Evolutionary conservation across 306 rosid species (phyloP).

Genomic region (Vicia sativa): DNA sequence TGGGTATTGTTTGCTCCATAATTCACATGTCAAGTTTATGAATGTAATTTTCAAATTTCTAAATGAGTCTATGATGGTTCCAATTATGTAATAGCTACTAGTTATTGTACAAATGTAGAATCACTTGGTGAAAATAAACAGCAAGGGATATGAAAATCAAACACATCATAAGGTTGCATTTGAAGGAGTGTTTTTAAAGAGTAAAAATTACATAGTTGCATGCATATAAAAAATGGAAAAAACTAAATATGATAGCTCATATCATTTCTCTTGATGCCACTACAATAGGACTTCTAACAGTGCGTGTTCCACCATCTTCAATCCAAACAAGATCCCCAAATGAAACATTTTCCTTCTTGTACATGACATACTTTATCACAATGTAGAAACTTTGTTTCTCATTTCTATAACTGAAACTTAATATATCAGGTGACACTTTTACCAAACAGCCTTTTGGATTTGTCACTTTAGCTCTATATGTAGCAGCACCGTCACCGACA

Average conservation of each 20-base stretch:
- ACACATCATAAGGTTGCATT: not conserved
- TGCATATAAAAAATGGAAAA: not conserved
- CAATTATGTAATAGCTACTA: not conserved
- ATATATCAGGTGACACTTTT: constrained; percentile 38
- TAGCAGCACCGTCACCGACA: constrained; percentile 50
- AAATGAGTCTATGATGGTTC: not conserved
- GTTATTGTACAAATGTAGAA: not conserved
- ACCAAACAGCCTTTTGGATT: constrained; percentile 40
- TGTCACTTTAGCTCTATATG: constrained; percentile 44
- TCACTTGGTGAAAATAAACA: not conserved
- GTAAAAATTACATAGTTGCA: not conserved
- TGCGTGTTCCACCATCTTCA: constrained; percentile 34
- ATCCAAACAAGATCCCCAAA: constrained; percentile 44
- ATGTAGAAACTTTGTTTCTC: constrained; percentile 47
- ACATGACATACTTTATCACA: not conserved
- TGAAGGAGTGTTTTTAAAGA: not conserved
- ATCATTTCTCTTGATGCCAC: constrained; percentile 33
- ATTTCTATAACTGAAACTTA: constrained; percentile 38
- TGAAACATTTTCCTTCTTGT: constrained; percentile 2
- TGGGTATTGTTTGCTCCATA: not conserved
- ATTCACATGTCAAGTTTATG: not conserved
- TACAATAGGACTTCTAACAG: constrained; percentile 45
- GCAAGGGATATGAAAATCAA: not conserved
- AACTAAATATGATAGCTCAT: not conserved
- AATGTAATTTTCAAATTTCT: not conserved